Evolutionary conservation across 805 yeast species (phyloP).

Genomic region (Peterozyma xylosa): DNA sequence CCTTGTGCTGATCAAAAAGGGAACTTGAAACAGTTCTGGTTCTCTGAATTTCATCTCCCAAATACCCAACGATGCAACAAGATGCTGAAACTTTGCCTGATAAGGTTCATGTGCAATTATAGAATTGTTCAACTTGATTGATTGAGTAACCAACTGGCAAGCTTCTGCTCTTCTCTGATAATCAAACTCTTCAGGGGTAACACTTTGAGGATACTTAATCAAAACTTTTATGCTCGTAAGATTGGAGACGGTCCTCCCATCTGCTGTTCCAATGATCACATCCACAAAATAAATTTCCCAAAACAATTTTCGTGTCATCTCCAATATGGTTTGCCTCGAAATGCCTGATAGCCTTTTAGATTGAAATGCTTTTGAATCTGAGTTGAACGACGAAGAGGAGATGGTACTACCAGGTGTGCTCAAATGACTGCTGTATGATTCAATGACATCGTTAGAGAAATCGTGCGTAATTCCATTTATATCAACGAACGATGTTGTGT

Average conservation of each 20-base stretch:
- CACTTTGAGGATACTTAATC: conserved; percentile 30
- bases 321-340: conserved; percentile 7
- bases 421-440: no score
- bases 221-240: conserved; percentile 27
- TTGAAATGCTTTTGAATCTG: not conserved
- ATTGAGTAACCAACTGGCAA: conserved; percentile 40
- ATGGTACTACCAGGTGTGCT: no score
- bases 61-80: conserved; percentile 39
- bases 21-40: conserved; percentile 33
- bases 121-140: conserved; percentile 38
- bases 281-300: conserved; percentile 49
- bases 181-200: conserved; percentile 31
- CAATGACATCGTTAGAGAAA: no score
- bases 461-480: conserved; percentile 20
- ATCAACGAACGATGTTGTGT: conserved; percentile 21
- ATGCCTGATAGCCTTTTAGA: conserved; percentile 12
- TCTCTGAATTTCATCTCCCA: conserved; percentile 41
- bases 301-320: conserved; percentile 35
- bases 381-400: not conserved
- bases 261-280: conserved; percentile 46
- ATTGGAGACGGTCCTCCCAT: conserved; percentile 35
- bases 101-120: conserved; percentile 32
- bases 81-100: conserved; percentile 25
- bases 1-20: conserved; percentile 31
- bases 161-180: conserved; percentile 38